Evolutionary conservation across 2,329 filamentous ascomycete genomes (phyloP), one percentile per base, ranked within the genome.

Genomic region (Colletotrichum cuscutae): DNA sequence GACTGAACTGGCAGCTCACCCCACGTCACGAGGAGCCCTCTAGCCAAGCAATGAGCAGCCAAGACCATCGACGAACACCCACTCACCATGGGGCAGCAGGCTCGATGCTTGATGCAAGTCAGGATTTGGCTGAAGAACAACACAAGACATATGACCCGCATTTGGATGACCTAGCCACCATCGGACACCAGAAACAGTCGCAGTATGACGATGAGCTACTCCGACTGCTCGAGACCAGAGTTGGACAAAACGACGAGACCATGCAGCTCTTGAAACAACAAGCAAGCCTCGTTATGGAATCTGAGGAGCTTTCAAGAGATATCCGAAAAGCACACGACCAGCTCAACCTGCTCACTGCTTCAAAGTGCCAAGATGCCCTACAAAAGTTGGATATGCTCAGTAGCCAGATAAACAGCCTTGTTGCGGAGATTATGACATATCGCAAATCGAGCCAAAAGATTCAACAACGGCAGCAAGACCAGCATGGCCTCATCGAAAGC

Each of bases 251-350:
- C 7, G 24, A 46, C 28, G 19, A 46, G 35, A 13, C 37, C 4
- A 15, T 72, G 32, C 37, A 63, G 22, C 19, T 15, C 9, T n/a
- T 72, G 22, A 46, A 72, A n/a, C 59, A 72, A 3, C 65, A 49
- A 26, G 12, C 46, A 12, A 37, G 22, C 13, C 66, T 70, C 4
- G 2, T 72, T 2, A 15, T 7, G n/a, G 65, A 70, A 28, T 60
- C 60, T 24, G 22, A 11, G 24, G 54, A 70, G 4, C 54, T 72
- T 12, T 69, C 70, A 12, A 54, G 70, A 11, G 65, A 70, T 4
- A 46, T 72, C 15, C 60, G 54, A 32, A 72, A 56, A 49, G 70
- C 70, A 5, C 59, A 72, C 12, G 56, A 65, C 19, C 65, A 72
- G 12, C 60, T 72, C 8, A 60, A 46, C 46, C 28, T 70, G 11